A percentile compares a stretch with the other conserved stretches of the same genome.
phyloP scores from a whole-genome alignment of 495 filamentous ascomycete species.

The Aspergillus funiculosus region DNA sequence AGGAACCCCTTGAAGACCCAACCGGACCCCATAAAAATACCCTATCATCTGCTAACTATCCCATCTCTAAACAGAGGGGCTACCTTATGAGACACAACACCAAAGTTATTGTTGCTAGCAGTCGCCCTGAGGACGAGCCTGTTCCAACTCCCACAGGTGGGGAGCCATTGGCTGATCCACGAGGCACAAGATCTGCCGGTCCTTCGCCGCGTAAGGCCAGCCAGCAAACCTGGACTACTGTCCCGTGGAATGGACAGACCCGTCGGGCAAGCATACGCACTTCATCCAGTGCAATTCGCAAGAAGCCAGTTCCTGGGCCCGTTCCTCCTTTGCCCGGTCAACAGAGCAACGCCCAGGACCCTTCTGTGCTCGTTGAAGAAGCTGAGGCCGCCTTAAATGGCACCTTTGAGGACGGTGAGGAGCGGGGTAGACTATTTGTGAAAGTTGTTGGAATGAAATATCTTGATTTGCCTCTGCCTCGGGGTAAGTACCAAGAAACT shows the following conservation, averaged over 20 bases:
- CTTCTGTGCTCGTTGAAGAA: conserved; percentile 56
- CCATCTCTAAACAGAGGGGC: conserved; percentile 69
- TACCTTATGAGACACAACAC: conserved; percentile 99
- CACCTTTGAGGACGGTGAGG: conserved; percentile 67
- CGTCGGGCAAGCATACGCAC: conserved; percentile 61
- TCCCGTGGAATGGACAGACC: conserved; percentile 84
- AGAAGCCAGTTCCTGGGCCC: conserved; percentile 55
- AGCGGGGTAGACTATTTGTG: conserved; percentile 90
- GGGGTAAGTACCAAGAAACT: conserved; percentile 53
- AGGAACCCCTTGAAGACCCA: conserved; percentile 10
- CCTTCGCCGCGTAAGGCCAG: conserved; percentile 68
- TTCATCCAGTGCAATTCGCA: conserved; percentile 55
- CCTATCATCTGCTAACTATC: conserved; percentile 50
- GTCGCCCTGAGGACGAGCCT: conserved; percentile 49
- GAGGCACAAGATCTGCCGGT: conserved; percentile 57
- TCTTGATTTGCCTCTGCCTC: conserved; percentile 82
- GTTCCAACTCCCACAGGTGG: conserved; percentile 30
- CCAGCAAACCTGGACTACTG: conserved; percentile 88
- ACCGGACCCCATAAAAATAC: conserved; percentile 1
- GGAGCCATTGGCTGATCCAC: conserved; percentile 50
- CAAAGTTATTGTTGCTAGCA: conserved; percentile 86
- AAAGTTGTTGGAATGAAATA: conserved; percentile 97
- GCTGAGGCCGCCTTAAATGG: conserved; percentile 50
- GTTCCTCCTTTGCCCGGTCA: conserved; percentile 85
- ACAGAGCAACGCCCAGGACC: conserved; percentile 65